Conservation (phyloP, 768 basidiomycete genomes). For the Gautieria morchelliformis region DNA sequence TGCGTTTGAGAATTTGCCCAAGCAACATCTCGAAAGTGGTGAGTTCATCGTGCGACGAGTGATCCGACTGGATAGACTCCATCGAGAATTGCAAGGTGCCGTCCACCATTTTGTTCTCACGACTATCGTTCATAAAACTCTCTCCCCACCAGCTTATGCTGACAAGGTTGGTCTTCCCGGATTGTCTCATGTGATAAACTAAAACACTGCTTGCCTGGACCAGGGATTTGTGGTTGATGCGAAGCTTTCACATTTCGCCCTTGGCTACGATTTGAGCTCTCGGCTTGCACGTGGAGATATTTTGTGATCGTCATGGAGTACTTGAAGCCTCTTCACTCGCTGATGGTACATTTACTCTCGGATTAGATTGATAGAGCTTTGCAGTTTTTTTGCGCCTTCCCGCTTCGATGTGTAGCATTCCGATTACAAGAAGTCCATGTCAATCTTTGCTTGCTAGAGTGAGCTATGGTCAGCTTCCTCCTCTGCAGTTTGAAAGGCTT, state of each 20-base stretch:
- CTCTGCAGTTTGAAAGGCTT: no score
- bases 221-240: constrained; percentile 59
- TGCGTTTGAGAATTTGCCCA: constrained; percentile 36
- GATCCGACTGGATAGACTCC: constrained; percentile 57
- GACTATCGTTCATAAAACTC: background rate
- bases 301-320: background rate
- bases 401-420: no score
- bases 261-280: constrained; percentile 45
- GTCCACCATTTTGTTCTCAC: background rate
- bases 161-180: background rate
- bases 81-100: constrained; percentile 59
- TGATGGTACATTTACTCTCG: no score
- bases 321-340: background rate
- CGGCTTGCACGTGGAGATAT: background rate
- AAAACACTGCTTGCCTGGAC: constrained; percentile 7
- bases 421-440: no score
- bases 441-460: no score
- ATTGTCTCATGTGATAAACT: constrained; percentile 4
- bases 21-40: constrained; percentile 73
- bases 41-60: constrained; percentile 73
- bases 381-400: no score
- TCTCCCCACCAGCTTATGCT: constrained; percentile 19
- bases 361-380: no score
- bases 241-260: constrained; percentile 63
- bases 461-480: no score